A percentile compares a stretch with the other conserved stretches of the same genome.
These are phyloP conservation scores for Neurospora tetrasperma DNA, from an alignment of 495 filamentous ascomycete species.

Conservation along the genomic window DNA sequence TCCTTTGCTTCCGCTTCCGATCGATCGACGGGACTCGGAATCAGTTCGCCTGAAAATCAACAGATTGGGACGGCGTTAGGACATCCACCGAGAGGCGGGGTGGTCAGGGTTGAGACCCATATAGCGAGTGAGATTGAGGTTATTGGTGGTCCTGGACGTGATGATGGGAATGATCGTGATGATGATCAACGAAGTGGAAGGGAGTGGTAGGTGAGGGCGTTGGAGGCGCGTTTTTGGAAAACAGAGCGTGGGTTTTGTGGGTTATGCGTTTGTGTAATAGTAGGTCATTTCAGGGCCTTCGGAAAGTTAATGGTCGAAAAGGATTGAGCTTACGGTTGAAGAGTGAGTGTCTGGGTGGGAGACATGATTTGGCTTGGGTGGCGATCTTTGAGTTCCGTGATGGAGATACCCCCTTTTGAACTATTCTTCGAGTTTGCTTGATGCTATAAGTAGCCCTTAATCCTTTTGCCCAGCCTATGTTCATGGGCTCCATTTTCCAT, in stretches of 20 bases:
- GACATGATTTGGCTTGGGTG: background rate
- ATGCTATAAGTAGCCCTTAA: background rate
- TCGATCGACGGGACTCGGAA: background rate
- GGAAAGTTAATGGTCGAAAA: background rate
- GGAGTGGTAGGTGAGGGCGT: background rate
- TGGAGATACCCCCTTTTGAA: background rate
- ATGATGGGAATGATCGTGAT: background rate
- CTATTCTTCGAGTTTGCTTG: background rate
- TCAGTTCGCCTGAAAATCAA: background rate
- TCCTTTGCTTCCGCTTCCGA: constrained; percentile 1
- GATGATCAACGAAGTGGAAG: background rate
- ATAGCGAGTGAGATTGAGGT: constrained; percentile 1
- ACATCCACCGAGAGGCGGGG: background rate
- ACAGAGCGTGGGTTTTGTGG: background rate
- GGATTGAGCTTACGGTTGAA: background rate
- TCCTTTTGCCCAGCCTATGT: background rate
- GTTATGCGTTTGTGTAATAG: background rate
- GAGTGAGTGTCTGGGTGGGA: background rate
- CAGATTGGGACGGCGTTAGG: background rate
- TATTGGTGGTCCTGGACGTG: background rate
- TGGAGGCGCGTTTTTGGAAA: background rate
- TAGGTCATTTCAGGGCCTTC: background rate
- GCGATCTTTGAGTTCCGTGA: background rate
- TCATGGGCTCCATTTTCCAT: background rate
- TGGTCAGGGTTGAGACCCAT: constrained; percentile 8